Base-by-base conservation (phyloP, 768 basidiomycete genomes). In the Termitomyces sp. region DNA sequence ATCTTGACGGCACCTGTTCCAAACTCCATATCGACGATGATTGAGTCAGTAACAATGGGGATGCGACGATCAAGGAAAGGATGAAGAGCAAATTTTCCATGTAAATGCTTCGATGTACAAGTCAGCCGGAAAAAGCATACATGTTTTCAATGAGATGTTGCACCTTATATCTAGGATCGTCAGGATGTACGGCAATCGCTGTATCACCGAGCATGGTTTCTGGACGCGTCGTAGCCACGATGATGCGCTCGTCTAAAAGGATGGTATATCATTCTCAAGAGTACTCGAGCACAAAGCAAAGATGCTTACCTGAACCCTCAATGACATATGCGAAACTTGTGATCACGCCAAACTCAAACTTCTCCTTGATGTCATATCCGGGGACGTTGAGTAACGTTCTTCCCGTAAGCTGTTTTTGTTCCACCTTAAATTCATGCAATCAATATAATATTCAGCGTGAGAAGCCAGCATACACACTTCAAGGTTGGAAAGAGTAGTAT, bases 1-100 rank as follows among this genome's bases (percentile, higher is more conserved):
- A 98, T 98, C 77, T 99, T 98, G 51, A 98, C 96, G 0, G 96
- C 97, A 69, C 97, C 97, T 31, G 97, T 99, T 37, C 97, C 97
- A 64, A 98, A 98, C 10, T 82, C 80, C 87, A 93, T 97, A 68
- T 98, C 96, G 57, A 97, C 96, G 50, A 91, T 78, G 69, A 94
- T 89, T 21, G 81, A 75, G 66, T 98, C 96, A 29, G 85, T 79
- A 56, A 98, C 76, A 69, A 99, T 96, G 14, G 93, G 96, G 45
- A 99, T 77, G 16, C 85, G 83, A 45, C 97, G 86, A 58, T 85
- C 73, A 47, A 96, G 72, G 77, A 99, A 98, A 1, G 97, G 97
- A 69, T 98, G 95, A 0, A 76, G 72, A 37, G 82, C 93, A 65
- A 87, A 95, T 77, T 95, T 98, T 53, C 95, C 97, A 61, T 95